These are phyloP conservation scores for Fusarium papillatum DNA, from an alignment of 2,329 filamentous ascomycete species.

Conservation along the genomic window DNA sequence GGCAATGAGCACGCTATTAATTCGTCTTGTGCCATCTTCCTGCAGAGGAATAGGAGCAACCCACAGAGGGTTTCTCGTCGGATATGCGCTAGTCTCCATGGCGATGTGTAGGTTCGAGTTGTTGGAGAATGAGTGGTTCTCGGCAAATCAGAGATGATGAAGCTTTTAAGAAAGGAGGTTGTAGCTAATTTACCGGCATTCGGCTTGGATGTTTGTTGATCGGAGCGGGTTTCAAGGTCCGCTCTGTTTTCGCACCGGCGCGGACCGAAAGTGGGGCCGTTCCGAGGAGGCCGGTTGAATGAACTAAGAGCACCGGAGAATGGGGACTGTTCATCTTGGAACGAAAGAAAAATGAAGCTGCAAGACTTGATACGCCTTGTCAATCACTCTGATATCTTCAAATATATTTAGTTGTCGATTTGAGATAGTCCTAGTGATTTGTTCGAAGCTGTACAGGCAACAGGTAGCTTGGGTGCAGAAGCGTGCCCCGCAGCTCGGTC, in stretches of 20 bases:
- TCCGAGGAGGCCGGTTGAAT: not conserved
- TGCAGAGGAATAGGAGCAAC: not conserved
- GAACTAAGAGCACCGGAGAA: not conserved
- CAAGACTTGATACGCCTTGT: not conserved
- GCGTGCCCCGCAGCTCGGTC: not conserved
- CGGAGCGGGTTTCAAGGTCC: not conserved
- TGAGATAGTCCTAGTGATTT: not conserved
- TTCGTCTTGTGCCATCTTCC: not conserved
- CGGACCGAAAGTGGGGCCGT: constrained; percentile 1
- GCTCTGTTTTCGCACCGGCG: not conserved
- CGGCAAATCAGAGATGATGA: not conserved
- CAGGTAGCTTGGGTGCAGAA: no score
- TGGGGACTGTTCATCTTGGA: no score
- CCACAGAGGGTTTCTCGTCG: not conserved
- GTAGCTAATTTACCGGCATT: not conserved
- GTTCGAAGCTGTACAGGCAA: not conserved
- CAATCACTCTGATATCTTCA: not conserved
- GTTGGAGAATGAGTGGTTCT: not conserved
- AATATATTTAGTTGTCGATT: not conserved
- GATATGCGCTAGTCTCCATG: constrained; percentile 1
- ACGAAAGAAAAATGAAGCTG: no score
- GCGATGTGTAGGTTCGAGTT: not conserved
- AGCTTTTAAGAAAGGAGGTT: not conserved
- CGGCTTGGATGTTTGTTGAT: not conserved
- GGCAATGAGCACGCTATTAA: constrained; percentile 24